Conservation (phyloP, 352 stramenopile species). For the Phytopythium delawarense region DNA sequence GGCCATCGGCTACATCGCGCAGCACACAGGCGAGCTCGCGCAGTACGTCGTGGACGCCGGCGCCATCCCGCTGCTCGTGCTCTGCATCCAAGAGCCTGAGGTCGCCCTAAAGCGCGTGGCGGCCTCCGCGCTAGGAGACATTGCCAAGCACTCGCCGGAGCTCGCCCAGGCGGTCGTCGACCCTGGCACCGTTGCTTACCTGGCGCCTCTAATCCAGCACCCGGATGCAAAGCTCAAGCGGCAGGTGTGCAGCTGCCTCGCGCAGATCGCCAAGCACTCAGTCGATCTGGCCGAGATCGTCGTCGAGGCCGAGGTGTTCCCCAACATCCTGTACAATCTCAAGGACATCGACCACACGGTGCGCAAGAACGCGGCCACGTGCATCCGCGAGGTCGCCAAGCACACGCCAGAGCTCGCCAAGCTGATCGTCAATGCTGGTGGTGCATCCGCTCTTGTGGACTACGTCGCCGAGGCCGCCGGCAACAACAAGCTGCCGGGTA, state of each 20-base stretch:
- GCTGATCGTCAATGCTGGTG: conserved; percentile 94
- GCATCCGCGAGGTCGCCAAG: conserved; percentile 93
- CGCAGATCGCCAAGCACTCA: conserved; percentile 94
- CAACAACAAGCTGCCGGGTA: conserved; percentile 92
- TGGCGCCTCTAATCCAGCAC: conserved; percentile 93
- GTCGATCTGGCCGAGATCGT: conserved; percentile 95
- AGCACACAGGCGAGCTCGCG: conserved; percentile 92
- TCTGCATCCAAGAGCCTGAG: conserved; percentile 95
- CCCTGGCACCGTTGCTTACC: conserved; percentile 89
- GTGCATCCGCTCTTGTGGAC: conserved; percentile 92
- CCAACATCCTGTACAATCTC: conserved; percentile 93
- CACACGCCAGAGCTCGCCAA: conserved; percentile 95
- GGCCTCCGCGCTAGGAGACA: conserved; percentile 90
- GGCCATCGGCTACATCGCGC: conserved; percentile 95
- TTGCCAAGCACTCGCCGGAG: conserved; percentile 94
- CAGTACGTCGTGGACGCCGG: conserved; percentile 93
- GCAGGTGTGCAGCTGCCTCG: conserved; percentile 88
- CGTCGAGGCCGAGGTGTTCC: conserved; percentile 95
- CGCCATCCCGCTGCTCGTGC: conserved; percentile 90
- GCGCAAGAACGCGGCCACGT: conserved; percentile 94
- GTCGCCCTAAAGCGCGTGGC: conserved; percentile 94
- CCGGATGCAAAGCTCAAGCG: conserved; percentile 94
- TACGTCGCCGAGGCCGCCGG: conserved; percentile 88
- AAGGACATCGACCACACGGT: conserved; percentile 95
- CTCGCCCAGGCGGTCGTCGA: conserved; percentile 93